phyloP scores from a whole-genome alignment of 768 basidiomycete species.

The Mrakia frigida region DNA sequence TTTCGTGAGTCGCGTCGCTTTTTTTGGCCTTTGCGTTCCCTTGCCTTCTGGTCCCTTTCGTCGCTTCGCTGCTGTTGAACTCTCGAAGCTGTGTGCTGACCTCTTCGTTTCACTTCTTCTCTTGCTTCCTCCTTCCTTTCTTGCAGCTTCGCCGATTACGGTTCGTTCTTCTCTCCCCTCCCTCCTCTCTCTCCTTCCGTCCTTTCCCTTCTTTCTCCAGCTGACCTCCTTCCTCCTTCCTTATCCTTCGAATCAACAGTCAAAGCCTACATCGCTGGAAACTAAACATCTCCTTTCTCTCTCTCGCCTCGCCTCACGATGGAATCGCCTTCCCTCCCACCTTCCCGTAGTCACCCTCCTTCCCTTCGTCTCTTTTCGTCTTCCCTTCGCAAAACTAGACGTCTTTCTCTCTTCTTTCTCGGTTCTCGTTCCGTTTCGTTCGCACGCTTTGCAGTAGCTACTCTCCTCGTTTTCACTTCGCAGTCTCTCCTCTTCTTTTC shows the following conservation, averaged over 20 bases:
- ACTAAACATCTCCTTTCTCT: background rate
- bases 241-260: background rate
- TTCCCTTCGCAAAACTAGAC: no score
- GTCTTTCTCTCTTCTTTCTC: no score
- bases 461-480: no score
- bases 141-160: background rate
- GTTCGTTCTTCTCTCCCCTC: background rate
- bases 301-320: no score
- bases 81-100: no score
- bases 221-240: conserved; percentile 8
- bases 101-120: no score
- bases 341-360: background rate
- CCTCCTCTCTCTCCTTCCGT: background rate
- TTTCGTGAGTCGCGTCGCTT: conserved; percentile 53
- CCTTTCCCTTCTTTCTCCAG: background rate
- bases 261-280: background rate
- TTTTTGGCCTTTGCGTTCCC: background rate
- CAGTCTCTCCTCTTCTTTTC: no score
- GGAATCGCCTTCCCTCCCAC: background rate
- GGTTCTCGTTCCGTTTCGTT: background rate
- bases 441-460: no score
- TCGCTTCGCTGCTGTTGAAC: no score
- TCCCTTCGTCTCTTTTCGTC: background rate
- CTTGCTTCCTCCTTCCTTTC: background rate
- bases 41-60: no score